Evolutionary conservation across 306 rosid genomes (phyloP).

Genomic region (Betula pendula): DNA sequence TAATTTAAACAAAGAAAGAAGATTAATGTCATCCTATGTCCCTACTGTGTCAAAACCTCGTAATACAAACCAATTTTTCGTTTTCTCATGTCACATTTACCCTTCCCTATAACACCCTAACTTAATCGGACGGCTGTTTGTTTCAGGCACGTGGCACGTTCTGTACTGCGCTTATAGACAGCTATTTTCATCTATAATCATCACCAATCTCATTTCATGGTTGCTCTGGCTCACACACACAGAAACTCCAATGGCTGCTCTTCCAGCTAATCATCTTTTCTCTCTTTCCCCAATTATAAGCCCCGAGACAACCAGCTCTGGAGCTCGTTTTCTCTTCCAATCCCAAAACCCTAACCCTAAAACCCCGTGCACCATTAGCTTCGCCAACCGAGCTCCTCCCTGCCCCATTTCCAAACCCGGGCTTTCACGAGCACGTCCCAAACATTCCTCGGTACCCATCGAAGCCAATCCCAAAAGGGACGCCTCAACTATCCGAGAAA

Average conservation of each 20-base stretch:
- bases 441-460: conserved; percentile 32
- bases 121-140: background rate
- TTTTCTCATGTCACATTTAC: too few species aligned
- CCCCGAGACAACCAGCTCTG: conserved; percentile 2
- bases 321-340: conserved; percentile 21
- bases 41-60: too few species aligned
- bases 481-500: conserved; percentile 47
- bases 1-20: too few species aligned
- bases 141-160: background rate
- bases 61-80: too few species aligned
- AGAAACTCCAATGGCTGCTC: conserved; percentile 31
- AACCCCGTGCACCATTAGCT: conserved; percentile 3
- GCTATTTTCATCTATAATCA: background rate
- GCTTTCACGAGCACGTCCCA: conserved; percentile 37
- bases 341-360: conserved; percentile 30
- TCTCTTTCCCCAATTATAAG: conserved; percentile 15
- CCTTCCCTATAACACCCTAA: too few species aligned
- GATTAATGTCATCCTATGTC: too few species aligned
- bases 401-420: conserved; percentile 18
- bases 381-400: conserved; percentile 9
- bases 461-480: conserved; percentile 13
- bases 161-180: background rate
- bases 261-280: conserved; percentile 33
- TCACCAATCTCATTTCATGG: background rate
- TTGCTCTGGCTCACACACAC: background rate